Conservation (phyloP, 2,329 filamentous ascomycete genomes). For the Magnaporthiopsis rhizophila region DNA sequence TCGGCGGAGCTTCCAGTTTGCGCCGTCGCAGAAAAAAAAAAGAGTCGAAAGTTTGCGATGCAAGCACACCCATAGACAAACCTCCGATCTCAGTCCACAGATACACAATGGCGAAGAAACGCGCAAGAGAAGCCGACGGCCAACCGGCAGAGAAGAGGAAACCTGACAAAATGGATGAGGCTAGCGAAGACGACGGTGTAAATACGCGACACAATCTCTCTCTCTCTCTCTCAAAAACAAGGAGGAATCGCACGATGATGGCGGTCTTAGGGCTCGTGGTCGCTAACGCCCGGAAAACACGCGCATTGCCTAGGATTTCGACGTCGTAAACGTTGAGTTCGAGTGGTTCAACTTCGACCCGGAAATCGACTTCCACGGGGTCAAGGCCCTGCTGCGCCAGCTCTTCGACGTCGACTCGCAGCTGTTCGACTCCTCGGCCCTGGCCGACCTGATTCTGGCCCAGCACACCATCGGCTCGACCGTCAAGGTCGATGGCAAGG, state of each 20-base stretch:
- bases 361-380: conserved; percentile 86
- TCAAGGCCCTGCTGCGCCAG: conserved; percentile 83
- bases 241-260: conserved; percentile 10
- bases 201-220: background rate
- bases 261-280: conserved; percentile 2
- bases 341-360: conserved; percentile 97
- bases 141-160: conserved; percentile 18
- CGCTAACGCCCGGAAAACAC: conserved; percentile 10
- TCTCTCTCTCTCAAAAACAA: background rate
- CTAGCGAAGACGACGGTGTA: conserved; percentile 47
- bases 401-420: conserved; percentile 83
- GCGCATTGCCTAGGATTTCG: conserved; percentile 57
- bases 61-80: background rate
- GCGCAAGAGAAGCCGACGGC: conserved; percentile 26
- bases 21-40: background rate
- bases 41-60: background rate
- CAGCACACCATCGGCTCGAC: conserved; percentile 87
- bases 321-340: conserved; percentile 92
- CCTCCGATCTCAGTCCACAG: background rate
- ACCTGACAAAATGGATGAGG: conserved; percentile 30
- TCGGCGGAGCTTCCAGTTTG: background rate
- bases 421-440: conserved; percentile 77
- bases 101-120: conserved; percentile 26
- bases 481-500: conserved; percentile 93
- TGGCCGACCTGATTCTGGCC: conserved; percentile 75